Evolutionary conservation across 2,329 filamentous ascomycete species (phyloP), one percentile per base, ranked within the genome.

Genomic region (Dryadomyces quercus-mongolicae): DNA sequence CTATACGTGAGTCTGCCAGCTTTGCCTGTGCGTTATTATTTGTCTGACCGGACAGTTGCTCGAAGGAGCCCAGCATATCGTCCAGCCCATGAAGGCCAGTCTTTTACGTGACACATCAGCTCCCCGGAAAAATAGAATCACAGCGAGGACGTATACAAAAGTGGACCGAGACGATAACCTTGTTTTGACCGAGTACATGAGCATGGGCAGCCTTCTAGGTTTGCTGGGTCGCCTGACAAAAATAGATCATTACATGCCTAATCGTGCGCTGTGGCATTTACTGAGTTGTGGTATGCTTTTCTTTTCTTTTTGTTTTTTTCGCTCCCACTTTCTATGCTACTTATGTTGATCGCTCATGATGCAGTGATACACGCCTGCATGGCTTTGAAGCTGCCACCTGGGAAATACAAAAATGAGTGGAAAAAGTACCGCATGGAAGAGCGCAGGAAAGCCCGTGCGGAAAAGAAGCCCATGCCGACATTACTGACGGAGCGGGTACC

Each of bases 121-220:
- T 8, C 25, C 25, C 8, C 25, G 25, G 25, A 31, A 8, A 4
- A 4, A 31, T 31, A 31, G 25, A 31, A 31, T 31, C 25, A 31
- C 25, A 31, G 25, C 25, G 8, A 4, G 8, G 4, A 31, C 25
- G 25, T 8, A 5, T 31, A 5, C 25, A 31, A 4, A 13, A 36
- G 13, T 44, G 15, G 18, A 16, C 34, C 2, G 22, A 9, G 49
- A 48, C 44, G 1, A 16, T 8, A 16, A 36, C 13, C 12, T 54
- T n/a, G 13, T 54, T 2, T 22, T 56, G 9, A 34, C 46, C 15
- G 55, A 56, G 46, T 54, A 44, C 20, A 54, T 56, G 52, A 40
- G 22, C 7, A 18, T n/a, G n/a, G 55, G 53, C 10, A 38, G 9
- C 10, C 31, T 56, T 20, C 2, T 43, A 2, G 21, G 25, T 31